Evolutionary conservation across 129 eudicot species (phyloP).

Genomic region (Artemisia tridentata): DNA sequence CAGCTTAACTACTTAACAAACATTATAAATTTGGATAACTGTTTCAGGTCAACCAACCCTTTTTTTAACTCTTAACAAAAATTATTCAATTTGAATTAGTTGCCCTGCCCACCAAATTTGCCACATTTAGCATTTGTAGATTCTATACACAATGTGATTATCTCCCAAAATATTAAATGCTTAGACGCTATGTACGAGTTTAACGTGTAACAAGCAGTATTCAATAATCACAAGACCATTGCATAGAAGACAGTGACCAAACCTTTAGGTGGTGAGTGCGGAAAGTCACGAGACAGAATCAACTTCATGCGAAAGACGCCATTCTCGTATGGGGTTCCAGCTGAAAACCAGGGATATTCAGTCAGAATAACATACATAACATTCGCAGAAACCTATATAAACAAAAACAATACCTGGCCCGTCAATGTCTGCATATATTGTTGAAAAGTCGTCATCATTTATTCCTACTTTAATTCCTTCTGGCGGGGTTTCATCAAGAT

Average conservation of each 20-base stretch:
- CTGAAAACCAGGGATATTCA: conserved; percentile 44
- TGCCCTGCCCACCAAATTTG: background rate
- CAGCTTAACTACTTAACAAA: background rate
- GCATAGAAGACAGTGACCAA: background rate
- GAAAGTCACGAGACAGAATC: conserved; percentile 77
- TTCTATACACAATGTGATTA: background rate
- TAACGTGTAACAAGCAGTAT: background rate
- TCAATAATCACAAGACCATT: background rate
- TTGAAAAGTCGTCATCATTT: conserved; percentile 85
- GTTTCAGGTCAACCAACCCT: background rate
- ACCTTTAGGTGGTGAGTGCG: conserved; percentile 90
- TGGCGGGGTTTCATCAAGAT: conserved; percentile 94
- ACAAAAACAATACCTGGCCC: conserved; percentile 65
- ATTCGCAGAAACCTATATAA: background rate
- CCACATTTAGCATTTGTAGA: background rate
- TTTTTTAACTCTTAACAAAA: background rate
- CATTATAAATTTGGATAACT: background rate
- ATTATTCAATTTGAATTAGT: background rate
- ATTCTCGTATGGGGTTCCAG: conserved; percentile 89
- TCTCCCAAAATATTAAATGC: background rate
- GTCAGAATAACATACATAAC: background rate
- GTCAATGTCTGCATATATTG: conserved; percentile 84
- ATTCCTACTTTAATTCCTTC: conserved; percentile 95
- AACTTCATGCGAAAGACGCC: conserved; percentile 85
- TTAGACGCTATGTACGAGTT: background rate